Percentiles rank a stretch among this genome's conserved stretches.
Evolutionary conservation across 1,284 basidiomycete genomes (phyloP).

Genomic region (Ceratobasidium sp.): DNA sequence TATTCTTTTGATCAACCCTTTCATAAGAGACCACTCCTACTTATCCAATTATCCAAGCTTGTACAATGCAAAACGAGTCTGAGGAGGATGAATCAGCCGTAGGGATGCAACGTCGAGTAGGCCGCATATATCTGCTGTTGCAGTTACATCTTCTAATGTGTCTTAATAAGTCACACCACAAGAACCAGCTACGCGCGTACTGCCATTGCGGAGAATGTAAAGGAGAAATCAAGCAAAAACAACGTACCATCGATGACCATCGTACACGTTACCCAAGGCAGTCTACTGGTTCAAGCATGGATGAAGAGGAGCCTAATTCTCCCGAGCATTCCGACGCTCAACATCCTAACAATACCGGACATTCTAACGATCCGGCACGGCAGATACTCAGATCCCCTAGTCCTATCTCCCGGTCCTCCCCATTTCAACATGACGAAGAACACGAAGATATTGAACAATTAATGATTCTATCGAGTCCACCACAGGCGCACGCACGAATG

Average conservation of each 20-base stretch:
- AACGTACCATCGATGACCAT: background rate
- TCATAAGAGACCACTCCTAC: no score
- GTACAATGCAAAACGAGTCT: no score
- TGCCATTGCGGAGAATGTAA: background rate
- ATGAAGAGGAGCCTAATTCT: no score
- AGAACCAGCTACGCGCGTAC: background rate
- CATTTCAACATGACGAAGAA: no score
- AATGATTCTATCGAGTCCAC: background rate
- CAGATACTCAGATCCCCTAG: no score
- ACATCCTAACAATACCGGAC: no score
- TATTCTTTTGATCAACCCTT: no score
- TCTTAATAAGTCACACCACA: background rate
- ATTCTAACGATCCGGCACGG: no score
- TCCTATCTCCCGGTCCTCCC: no score
- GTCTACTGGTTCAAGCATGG: background rate
- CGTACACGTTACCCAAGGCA: background rate
- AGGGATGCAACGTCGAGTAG: background rate
- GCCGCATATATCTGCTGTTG: background rate
- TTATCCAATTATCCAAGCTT: no score
- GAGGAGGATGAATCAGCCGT: background rate
- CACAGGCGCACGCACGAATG: background rate
- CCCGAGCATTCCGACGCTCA: no score
- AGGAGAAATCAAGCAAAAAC: constrained; percentile 2
- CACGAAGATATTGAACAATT: no score
- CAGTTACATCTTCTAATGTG: background rate